Evolutionary conservation across 2,329 filamentous ascomycete species (phyloP), one percentile per base, ranked within the genome.

Genomic region (Talaromyces sp.): DNA sequence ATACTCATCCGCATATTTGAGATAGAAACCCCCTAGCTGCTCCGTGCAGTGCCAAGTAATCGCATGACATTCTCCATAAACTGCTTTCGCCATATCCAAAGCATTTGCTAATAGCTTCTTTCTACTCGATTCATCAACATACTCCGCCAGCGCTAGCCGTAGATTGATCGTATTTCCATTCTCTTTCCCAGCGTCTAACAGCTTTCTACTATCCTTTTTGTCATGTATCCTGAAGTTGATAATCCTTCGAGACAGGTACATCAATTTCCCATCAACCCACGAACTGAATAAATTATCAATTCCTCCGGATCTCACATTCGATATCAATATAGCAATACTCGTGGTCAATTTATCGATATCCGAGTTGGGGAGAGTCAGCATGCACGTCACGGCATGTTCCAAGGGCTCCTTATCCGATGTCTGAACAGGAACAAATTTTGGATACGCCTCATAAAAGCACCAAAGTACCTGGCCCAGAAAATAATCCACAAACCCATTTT

Each of bases 391-490:
- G 0, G 62, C 56, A 37, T 60, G 56, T 33, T 60, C n/a, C 43
- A 64, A 14, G 1, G 62, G 62, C 16, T 60, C 45, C 24, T 64
- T 64, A 22, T 14, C n/a, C 19, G 4, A 19, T 13, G 10, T 64
- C 2, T 13, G n/a, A 8, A 27, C 41, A 10, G 56, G 45, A 13
- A 50, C 24, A 33, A 48, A 33, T 24, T 64, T 59, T 2, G 62
- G 54, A 27, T 60, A 64, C 41, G 11, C 41, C 41, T 60, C 62
- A 33, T 41, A 64, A 48, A 64, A 64, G 47, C 54, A 59, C 62
- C 62, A 64, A 2, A 64, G 43, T 43, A 64, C 50, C 31, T 64
- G 62, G 2, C 35, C 62, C 4, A 64, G 6, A n/a, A 64, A 64
- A n/a, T 33, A 64, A n/a, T 27, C 10, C 16, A 60, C 45, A 33